phyloP scores from a whole-genome alignment of 768 basidiomycete genomes.

The Mycena floridula region DNA sequence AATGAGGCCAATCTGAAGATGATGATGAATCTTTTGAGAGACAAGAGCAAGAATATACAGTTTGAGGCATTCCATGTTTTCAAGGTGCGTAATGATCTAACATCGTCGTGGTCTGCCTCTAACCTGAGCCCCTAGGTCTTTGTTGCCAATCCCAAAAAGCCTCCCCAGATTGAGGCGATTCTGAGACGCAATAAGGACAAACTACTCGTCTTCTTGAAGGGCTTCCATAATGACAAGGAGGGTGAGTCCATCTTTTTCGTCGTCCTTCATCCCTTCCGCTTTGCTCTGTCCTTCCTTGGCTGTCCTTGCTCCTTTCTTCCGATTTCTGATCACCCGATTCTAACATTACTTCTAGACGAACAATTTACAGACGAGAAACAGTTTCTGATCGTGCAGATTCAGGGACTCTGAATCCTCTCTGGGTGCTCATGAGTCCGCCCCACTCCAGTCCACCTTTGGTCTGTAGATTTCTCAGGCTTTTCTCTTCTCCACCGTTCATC shows the following conservation, averaged over 20 bases:
- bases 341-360: slow-evolving; percentile 55
- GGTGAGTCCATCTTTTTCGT: slow-evolving; percentile 37
- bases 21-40: slow-evolving; percentile 99
- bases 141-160: slow-evolving; percentile 99
- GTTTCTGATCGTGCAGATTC: slow-evolving; percentile 90
- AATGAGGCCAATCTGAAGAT: slow-evolving; percentile 96
- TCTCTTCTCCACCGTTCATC: no score
- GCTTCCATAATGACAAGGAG: slow-evolving; percentile 98
- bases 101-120: background rate
- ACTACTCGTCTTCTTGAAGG: slow-evolving; percentile 79
- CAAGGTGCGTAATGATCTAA: slow-evolving; percentile 65
- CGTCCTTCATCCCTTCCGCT: background rate
- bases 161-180: slow-evolving; percentile 88
- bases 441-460: no score
- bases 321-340: slow-evolving; percentile 1
- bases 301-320: background rate
- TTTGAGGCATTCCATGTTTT: slow-evolving; percentile 99
- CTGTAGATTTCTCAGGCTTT: no score
- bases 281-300: no score
- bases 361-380: slow-evolving; percentile 98
- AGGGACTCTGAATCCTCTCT: slow-evolving; percentile 65
- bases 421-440: no score
- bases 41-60: slow-evolving; percentile 99
- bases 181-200: slow-evolving; percentile 93
- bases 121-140: slow-evolving; percentile 60